Conservation (phyloP, 2,329 filamentous ascomycete genomes). For the Fusarium neocosmosporiellum region DNA sequence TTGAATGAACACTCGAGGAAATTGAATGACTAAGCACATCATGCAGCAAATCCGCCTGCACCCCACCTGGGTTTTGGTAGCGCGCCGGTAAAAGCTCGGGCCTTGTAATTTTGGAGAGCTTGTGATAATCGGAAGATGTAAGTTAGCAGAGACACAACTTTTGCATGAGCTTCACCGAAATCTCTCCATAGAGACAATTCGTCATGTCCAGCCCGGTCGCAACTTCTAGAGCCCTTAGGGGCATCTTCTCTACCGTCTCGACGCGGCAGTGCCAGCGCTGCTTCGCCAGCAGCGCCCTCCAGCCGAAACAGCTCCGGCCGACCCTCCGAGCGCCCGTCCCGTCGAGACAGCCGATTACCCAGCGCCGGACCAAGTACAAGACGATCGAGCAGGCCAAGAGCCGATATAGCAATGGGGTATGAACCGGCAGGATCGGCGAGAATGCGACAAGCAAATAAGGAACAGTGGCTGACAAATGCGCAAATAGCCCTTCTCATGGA, state of each 20-base stretch:
- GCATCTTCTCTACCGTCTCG: slow-evolving; percentile 46
- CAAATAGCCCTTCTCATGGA: slow-evolving; percentile 90
- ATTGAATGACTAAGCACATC: slow-evolving; percentile 40
- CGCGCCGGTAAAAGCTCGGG: slow-evolving; percentile 42
- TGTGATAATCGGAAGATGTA: slow-evolving; percentile 43
- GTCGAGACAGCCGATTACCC: slow-evolving; percentile 49
- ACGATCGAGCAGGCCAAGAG: slow-evolving; percentile 70
- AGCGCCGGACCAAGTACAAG: slow-evolving; percentile 58
- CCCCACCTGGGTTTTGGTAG: neutral
- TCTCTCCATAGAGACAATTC: slow-evolving; percentile 21
- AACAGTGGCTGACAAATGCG: slow-evolving; percentile 41
- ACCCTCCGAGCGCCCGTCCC: slow-evolving; percentile 47
- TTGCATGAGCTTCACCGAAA: slow-evolving; percentile 29
- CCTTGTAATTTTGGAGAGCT: slow-evolving; percentile 37
- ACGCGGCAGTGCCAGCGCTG: slow-evolving; percentile 56
- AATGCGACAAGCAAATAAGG: neutral
- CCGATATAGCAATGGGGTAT: slow-evolving; percentile 66
- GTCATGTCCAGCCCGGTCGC: slow-evolving; percentile 54
- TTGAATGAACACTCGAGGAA: slow-evolving; percentile 7
- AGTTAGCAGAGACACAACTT: slow-evolving; percentile 34
- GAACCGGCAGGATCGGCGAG: slow-evolving; percentile 25
- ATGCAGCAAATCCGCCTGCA: neutral
- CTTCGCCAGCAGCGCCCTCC: slow-evolving; percentile 51
- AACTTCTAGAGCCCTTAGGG: slow-evolving; percentile 51
- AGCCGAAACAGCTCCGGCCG: slow-evolving; percentile 51